Evolutionary conservation across 768 basidiomycete species (phyloP).

Genomic region (Pisolithus marmoratus): DNA sequence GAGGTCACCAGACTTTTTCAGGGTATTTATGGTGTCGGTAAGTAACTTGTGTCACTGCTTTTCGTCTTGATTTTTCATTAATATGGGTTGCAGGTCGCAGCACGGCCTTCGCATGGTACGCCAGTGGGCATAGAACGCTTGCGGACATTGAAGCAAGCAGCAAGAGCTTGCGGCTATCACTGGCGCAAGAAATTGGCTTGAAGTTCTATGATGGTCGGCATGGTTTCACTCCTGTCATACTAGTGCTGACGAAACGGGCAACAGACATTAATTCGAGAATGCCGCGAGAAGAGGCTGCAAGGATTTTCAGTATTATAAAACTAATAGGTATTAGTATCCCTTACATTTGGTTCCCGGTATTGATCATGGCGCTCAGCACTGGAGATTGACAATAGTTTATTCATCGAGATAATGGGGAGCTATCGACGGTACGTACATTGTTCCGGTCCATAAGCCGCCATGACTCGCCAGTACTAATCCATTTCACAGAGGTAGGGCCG

Average conservation of each 20-base stretch:
- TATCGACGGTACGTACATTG: constrained; percentile 54
- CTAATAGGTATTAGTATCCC: constrained; percentile 47
- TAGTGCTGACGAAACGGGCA: neutral
- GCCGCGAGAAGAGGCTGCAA: constrained; percentile 73
- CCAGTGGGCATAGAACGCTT: constrained; percentile 69
- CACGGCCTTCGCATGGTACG: constrained; percentile 70
- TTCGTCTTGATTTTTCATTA: neutral
- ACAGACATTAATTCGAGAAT: constrained; percentile 81
- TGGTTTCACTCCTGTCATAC: neutral
- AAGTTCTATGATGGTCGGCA: constrained; percentile 60
- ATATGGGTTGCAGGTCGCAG: constrained; percentile 41
- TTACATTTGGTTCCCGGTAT: neutral
- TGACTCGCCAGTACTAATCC: neutral
- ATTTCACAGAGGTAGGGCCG: constrained; percentile 57
- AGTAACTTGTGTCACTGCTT: constrained; percentile 18
- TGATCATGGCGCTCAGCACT: constrained; percentile 43
- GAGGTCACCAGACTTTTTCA: constrained; percentile 53
- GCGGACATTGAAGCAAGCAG: constrained; percentile 63
- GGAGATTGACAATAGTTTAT: constrained; percentile 61
- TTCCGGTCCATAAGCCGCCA: neutral
- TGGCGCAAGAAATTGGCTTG: constrained; percentile 63
- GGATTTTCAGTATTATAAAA: constrained; percentile 68
- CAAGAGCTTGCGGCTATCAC: constrained; percentile 53
- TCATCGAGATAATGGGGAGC: constrained; percentile 88
- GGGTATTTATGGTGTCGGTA: constrained; percentile 85